A percentile compares a stretch with the other conserved stretches of the same genome.
These are phyloP conservation scores for Immersiella caudata DNA, from an alignment of 495 filamentous ascomycete species.

Conservation along the genomic window DNA sequence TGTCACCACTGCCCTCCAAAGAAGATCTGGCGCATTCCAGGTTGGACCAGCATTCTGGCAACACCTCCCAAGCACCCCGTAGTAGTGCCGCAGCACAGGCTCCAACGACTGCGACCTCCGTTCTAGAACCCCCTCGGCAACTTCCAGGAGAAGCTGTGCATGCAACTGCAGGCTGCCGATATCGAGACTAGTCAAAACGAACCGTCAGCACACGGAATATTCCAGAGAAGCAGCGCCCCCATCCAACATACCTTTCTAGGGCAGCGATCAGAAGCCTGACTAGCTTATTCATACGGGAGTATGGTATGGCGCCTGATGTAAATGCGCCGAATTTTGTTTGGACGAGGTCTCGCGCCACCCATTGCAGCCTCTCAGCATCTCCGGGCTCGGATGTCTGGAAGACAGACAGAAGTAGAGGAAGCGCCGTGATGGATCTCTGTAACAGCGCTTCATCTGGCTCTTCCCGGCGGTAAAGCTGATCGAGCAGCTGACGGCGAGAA, in stretches of 20 bases:
- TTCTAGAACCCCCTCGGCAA: slow-evolving; percentile 21
- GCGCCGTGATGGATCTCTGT: slow-evolving; percentile 36
- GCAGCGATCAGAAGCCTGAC: slow-evolving; percentile 38
- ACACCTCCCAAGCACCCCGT: slow-evolving; percentile 30
- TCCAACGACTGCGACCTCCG: slow-evolving; percentile 24
- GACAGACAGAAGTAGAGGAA: slow-evolving; percentile 41
- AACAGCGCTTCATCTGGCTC: slow-evolving; percentile 13
- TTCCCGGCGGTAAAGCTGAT: slow-evolving; percentile 48
- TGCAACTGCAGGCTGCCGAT: not conserved
- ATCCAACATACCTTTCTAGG: slow-evolving; percentile 33
- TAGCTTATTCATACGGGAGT: slow-evolving; percentile 38
- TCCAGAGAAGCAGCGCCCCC: not conserved
- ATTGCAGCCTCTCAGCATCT: slow-evolving; percentile 41
- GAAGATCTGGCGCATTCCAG: slow-evolving; percentile 4
- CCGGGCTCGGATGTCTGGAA: slow-evolving; percentile 34
- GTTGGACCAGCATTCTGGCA: slow-evolving; percentile 26
- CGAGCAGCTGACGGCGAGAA: slow-evolving; percentile 68
- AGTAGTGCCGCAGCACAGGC: slow-evolving; percentile 25
- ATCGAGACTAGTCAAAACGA: slow-evolving; percentile 19
- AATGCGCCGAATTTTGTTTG: slow-evolving; percentile 37
- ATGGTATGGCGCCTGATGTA: slow-evolving; percentile 20
- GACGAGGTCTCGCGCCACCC: slow-evolving; percentile 43
- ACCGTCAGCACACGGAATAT: slow-evolving; percentile 7
- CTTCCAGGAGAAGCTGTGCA: slow-evolving; percentile 21
- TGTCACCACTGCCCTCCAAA: slow-evolving; percentile 26